Evolutionary conservation across 2,329 filamentous ascomycete genomes (phyloP).

Genomic region (Aspergillus amoenus): DNA sequence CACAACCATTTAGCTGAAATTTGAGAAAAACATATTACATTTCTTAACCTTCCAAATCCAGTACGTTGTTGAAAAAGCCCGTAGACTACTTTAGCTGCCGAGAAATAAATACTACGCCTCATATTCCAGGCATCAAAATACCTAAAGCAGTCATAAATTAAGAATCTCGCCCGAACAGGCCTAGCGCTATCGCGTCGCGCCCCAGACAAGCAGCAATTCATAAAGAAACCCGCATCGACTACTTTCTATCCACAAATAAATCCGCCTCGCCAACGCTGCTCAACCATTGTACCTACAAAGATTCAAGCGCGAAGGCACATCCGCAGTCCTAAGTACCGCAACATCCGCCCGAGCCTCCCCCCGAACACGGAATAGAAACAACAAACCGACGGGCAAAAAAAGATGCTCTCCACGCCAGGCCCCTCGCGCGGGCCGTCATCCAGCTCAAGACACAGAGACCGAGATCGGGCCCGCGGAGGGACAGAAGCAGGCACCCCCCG

Average conservation of each 20-base stretch:
- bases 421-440: neutral
- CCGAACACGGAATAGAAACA: too few species aligned
- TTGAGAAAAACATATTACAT: neutral
- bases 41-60: neutral
- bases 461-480: neutral
- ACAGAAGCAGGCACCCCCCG: constrained; percentile 1
- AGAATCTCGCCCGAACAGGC: constrained; percentile 27
- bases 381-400: neutral
- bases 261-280: neutral
- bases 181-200: constrained; percentile 35
- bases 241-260: too few species aligned
- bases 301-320: neutral
- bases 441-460: neutral
- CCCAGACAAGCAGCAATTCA: neutral
- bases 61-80: too few species aligned
- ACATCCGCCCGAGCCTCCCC: too few species aligned
- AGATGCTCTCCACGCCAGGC: neutral
- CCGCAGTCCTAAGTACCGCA: too few species aligned
- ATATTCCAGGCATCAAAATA: neutral
- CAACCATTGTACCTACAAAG: neutral
- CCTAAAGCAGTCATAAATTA: neutral
- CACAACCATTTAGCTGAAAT: too few species aligned
- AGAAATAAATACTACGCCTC: too few species aligned
- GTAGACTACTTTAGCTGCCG: too few species aligned
- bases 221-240: neutral